Conservation (phyloP, 2,329 filamentous ascomycete genomes). For the Claviceps monticola region DNA sequence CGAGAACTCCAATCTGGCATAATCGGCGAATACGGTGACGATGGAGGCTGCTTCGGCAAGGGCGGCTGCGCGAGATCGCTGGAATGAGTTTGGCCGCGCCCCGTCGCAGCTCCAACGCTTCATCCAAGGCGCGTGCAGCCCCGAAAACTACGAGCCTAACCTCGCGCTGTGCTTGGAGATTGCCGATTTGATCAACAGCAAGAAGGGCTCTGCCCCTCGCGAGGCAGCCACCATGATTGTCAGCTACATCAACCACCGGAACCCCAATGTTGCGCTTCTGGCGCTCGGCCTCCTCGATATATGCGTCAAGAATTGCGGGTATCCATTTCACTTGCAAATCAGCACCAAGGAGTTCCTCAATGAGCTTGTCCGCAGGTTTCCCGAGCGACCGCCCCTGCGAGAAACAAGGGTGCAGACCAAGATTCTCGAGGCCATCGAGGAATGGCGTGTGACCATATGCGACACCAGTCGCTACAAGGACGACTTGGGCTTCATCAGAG, state of each 20-base stretch:
- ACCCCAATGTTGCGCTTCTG: conserved; percentile 84
- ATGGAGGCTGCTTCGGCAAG: conserved; percentile 95
- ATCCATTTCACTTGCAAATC: conserved; percentile 96
- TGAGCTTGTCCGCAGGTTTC: conserved; percentile 90
- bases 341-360: conserved; percentile 98
- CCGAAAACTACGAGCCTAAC: conserved; percentile 96
- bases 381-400: conserved; percentile 79
- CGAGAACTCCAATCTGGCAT: neutral
- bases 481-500: conserved; percentile 86
- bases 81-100: conserved; percentile 65
- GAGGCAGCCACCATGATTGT: conserved; percentile 91
- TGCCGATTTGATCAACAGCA: conserved; percentile 87
- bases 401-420: conserved; percentile 76
- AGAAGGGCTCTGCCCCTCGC: conserved; percentile 89
- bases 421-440: conserved; percentile 92
- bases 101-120: conserved; percentile 86
- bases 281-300: conserved; percentile 91
- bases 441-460: conserved; percentile 97
- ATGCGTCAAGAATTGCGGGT: conserved; percentile 98
- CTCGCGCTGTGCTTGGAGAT: conserved; percentile 94
- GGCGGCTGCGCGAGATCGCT: conserved; percentile 90
- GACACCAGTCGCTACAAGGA: conserved; percentile 96
- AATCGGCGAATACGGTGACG: conserved; percentile 11
- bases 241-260: conserved; percentile 90
- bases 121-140: conserved; percentile 91